Conservation (phyloP, 306 rosid genomes). For the Vigna unguiculata region DNA sequence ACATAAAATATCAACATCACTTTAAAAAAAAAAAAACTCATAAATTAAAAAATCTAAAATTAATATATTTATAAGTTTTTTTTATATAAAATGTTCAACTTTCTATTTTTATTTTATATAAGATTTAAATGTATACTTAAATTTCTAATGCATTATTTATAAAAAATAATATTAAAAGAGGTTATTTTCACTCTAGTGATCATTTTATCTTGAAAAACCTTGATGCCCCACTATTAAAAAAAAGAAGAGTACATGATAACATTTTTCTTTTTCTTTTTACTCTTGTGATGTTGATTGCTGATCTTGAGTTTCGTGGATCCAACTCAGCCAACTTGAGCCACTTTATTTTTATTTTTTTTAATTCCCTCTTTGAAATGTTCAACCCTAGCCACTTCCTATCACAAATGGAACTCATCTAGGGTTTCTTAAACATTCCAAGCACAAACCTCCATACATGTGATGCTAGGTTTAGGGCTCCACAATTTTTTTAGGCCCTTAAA, state of each 20-base stretch:
- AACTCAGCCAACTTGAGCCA: neutral
- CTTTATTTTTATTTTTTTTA: neutral
- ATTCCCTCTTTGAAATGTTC: slow-evolving; percentile 19
- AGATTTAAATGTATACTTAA: no score
- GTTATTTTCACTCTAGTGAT: neutral
- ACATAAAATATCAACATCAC: no score
- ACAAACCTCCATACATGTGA: slow-evolving; percentile 36
- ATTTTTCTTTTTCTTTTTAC: neutral
- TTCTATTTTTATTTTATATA: no score
- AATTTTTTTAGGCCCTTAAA: neutral
- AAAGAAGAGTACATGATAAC: neutral
- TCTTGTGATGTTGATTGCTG: slow-evolving; percentile 7
- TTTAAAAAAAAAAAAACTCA: no score
- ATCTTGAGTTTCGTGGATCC: slow-evolving; percentile 25
- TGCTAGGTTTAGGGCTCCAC: slow-evolving; percentile 37
- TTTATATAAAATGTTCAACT: no score
- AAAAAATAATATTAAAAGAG: neutral
- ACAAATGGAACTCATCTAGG: neutral
- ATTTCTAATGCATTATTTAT: no score
- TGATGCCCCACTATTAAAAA: neutral
- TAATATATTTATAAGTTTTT: no score
- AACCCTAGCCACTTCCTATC: slow-evolving; percentile 26
- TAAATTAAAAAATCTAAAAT: no score
- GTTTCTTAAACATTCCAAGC: neutral
- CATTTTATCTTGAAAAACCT: slow-evolving; percentile 2